Evolutionary conservation across 78 protist genomes (phyloP), one percentile per base, ranked within the genome.

Genomic region (Dictyostelium citrinum): DNA sequence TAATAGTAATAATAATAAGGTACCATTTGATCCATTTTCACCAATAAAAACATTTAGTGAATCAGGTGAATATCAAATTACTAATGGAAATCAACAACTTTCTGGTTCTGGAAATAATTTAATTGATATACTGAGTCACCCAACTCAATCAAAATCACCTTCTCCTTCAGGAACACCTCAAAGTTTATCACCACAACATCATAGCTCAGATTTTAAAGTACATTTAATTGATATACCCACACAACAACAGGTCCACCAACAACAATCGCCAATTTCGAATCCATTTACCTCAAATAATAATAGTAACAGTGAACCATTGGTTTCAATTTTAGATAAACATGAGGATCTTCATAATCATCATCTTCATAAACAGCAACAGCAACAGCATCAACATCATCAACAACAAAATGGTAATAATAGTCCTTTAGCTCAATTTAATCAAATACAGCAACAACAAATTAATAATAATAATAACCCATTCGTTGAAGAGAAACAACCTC

Each of bases 161-260:
- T 88, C 93, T 17, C 70, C 77, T 22, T 75, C 93, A 22, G 81
- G 61, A 11, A 88, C 93, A 61, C 93, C 93, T 6, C 39, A 45
- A 3, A 68, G 85, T 49, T 68, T 88, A n/a, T 88, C 93, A 24
- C 93, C 93, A 8, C 84, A 76, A 33, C 93, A 88, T 12, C 84
- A 88, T 35, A 46, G 79, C 5, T 78, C 93, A 17, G 93, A 88
- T 49, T 88, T 78, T 46, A 76, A 88, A 43, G 93, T 88, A 2
- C 93, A 88, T 46, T 24, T 88, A 64, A 88, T 88, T 31, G 93
- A 88, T 35, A 88, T 88, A 29, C 85, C 84, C 10, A 33, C 76
- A 41, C 49, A 2, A 22, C 72, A 24, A 24, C 71, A 20, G 24
- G 14, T 8, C 41, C 46, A 9, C 0, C 58, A 41, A 43, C 45